phyloP scores from a whole-genome alignment of 2,329 filamentous ascomycete species.

The Sclerotinia glacialis region DNA sequence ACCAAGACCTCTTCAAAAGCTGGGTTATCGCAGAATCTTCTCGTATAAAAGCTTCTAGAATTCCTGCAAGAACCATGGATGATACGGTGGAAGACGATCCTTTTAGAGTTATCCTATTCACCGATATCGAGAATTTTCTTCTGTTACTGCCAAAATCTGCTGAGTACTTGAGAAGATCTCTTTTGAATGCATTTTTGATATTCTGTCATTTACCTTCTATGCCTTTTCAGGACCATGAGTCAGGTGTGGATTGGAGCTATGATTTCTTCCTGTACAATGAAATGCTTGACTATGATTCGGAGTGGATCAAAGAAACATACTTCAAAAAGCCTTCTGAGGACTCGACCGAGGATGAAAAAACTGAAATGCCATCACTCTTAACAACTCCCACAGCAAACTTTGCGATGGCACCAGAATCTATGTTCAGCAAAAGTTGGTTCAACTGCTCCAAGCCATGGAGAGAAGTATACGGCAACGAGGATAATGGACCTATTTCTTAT shows the following conservation, averaged over 20 bases:
- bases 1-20: slow-evolving; percentile 41
- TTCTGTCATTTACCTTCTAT: slow-evolving; percentile 64
- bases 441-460: slow-evolving; percentile 26
- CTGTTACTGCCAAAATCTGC: slow-evolving; percentile 48
- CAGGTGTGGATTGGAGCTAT: slow-evolving; percentile 41
- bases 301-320: slow-evolving; percentile 26
- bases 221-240: slow-evolving; percentile 28
- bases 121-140: slow-evolving; percentile 68
- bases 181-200: slow-evolving; percentile 68
- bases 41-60: slow-evolving; percentile 47
- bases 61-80: slow-evolving; percentile 72
- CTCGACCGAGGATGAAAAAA: slow-evolving; percentile 26
- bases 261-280: slow-evolving; percentile 55
- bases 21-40: slow-evolving; percentile 55
- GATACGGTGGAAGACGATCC: slow-evolving; percentile 75
- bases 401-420: slow-evolving; percentile 47
- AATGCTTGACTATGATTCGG: slow-evolving; percentile 35
- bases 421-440: slow-evolving; percentile 46
- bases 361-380: slow-evolving; percentile 29
- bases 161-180: slow-evolving; percentile 42
- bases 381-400: slow-evolving; percentile 27
- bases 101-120: slow-evolving; percentile 75
- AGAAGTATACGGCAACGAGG: slow-evolving; percentile 26
- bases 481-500: slow-evolving; percentile 32
- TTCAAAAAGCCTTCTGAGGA: background rate